Conservation (phyloP, 768 basidiomycete species). For the Flagelloscypha sp. region DNA sequence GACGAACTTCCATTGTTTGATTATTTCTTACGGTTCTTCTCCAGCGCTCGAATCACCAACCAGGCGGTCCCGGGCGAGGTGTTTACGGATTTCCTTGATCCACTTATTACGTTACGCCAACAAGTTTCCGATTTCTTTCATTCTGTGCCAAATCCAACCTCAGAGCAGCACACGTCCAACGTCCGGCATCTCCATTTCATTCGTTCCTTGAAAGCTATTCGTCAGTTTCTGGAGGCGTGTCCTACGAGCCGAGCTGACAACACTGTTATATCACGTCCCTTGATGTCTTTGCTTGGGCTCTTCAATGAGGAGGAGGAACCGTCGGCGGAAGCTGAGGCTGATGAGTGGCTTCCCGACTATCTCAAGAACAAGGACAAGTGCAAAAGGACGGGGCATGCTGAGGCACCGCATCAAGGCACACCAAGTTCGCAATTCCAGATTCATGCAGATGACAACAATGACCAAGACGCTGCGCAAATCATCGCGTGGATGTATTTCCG, state of each 20-base stretch:
- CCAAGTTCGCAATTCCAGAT: conserved; percentile 7
- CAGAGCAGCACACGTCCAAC: too few relatives aligned
- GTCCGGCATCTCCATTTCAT: too few relatives aligned
- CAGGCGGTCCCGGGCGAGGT: too few relatives aligned
- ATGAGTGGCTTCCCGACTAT: conserved; percentile 7
- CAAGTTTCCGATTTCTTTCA: too few relatives aligned
- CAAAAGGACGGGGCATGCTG: background rate
- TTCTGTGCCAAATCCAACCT: too few relatives aligned
- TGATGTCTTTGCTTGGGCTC: background rate
- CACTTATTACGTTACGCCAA: too few relatives aligned
- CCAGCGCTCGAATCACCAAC: too few relatives aligned
- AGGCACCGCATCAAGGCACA: conserved; percentile 8
- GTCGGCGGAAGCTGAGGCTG: conserved; percentile 1
- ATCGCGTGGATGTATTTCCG: conserved; percentile 8
- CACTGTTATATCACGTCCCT: background rate
- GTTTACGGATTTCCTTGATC: too few relatives aligned
- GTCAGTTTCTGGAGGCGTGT: background rate
- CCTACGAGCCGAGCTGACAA: conserved; percentile 1
- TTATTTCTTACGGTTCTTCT: too few relatives aligned
- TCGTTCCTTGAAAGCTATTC: background rate
- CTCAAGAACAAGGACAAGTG: conserved; percentile 1
- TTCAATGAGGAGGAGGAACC: background rate
- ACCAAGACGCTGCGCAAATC: conserved; percentile 5
- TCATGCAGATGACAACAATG: conserved; percentile 4
- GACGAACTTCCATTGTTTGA: background rate